These are phyloP conservation scores for Trichocomaceae sp. DNA, from an alignment of 2,329 filamentous ascomycete species.

Conservation along the genomic window DNA sequence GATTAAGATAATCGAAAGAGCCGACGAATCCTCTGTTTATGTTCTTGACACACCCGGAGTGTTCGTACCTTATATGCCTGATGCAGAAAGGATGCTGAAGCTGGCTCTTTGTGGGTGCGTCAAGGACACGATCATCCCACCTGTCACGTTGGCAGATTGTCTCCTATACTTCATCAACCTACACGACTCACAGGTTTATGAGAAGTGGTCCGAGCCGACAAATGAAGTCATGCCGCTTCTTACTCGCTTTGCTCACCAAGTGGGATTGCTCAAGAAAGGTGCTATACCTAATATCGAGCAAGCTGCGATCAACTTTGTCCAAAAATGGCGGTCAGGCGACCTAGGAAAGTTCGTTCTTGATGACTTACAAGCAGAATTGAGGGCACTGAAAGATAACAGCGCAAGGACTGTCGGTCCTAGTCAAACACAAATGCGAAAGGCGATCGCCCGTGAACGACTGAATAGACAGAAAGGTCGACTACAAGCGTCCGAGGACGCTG, in stretches of 20 bases:
- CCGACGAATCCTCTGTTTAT: conserved; percentile 60
- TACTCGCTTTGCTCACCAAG: conserved; percentile 61
- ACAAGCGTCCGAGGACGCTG: conserved; percentile 3
- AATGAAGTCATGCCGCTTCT: conserved; percentile 76
- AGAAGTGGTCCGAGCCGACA: conserved; percentile 61
- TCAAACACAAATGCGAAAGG: conserved; percentile 39
- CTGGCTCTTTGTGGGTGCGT: conserved; percentile 86
- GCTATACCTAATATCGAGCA: conserved; percentile 64
- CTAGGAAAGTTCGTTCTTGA: conserved; percentile 76
- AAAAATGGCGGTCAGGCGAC: conserved; percentile 71
- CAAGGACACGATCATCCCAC: conserved; percentile 76
- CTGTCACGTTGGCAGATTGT: conserved; percentile 79
- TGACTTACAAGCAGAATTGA: conserved; percentile 56
- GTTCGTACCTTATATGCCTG: conserved; percentile 83
- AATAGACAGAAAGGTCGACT: conserved; percentile 17
- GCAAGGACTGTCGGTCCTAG: conserved; percentile 31
- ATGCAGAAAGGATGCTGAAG: conserved; percentile 87
- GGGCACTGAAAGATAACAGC: conserved; percentile 40
- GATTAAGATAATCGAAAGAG: conserved; percentile 68
- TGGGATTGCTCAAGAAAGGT: conserved; percentile 68
- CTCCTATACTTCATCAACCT: conserved; percentile 78
- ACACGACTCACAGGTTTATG: conserved; percentile 56
- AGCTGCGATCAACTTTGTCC: conserved; percentile 72
- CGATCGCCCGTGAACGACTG: conserved; percentile 25
- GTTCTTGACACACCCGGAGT: conserved; percentile 90